Conservation (phyloP, 306 rosid species). For the Malus sylvestris region DNA sequence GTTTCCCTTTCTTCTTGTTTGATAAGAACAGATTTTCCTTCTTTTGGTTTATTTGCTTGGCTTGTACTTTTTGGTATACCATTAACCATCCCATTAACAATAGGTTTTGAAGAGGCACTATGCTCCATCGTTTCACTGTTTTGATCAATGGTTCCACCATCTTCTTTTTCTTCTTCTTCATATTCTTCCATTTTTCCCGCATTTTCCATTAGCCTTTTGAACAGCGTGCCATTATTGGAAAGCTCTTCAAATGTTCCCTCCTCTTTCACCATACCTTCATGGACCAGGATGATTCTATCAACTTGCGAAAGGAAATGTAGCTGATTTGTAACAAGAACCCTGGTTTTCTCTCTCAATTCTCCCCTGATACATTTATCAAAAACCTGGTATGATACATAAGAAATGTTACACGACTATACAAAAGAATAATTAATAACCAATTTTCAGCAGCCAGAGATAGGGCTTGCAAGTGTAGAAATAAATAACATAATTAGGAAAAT, state of each 20-base stretch:
- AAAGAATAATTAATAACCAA: background rate
- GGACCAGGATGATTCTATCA: slow-evolving; percentile 71
- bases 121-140: background rate
- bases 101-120: slow-evolving; percentile 19
- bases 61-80: slow-evolving; percentile 31
- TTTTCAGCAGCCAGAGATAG: background rate
- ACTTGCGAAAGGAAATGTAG: slow-evolving; percentile 87
- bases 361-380: slow-evolving; percentile 78
- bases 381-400: slow-evolving; percentile 42
- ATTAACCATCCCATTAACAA: slow-evolving; percentile 30
- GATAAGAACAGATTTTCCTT: slow-evolving; percentile 59
- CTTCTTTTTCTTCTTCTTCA: slow-evolving; percentile 34
- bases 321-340: slow-evolving; percentile 93
- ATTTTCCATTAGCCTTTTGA: slow-evolving; percentile 91
- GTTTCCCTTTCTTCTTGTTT: slow-evolving; percentile 91
- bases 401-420: slow-evolving; percentile 1
- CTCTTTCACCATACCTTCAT: slow-evolving; percentile 77
- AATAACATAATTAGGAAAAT: background rate
- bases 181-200: slow-evolving; percentile 83
- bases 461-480: background rate
- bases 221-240: slow-evolving; percentile 55
- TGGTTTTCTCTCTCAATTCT: slow-evolving; percentile 70
- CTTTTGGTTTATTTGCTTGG: slow-evolving; percentile 43
- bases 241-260: slow-evolving; percentile 89
- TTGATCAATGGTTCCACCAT: slow-evolving; percentile 21